Evolutionary conservation across 2,329 filamentous ascomycete genomes (phyloP).

Genomic region (Penicillium occitanis): DNA sequence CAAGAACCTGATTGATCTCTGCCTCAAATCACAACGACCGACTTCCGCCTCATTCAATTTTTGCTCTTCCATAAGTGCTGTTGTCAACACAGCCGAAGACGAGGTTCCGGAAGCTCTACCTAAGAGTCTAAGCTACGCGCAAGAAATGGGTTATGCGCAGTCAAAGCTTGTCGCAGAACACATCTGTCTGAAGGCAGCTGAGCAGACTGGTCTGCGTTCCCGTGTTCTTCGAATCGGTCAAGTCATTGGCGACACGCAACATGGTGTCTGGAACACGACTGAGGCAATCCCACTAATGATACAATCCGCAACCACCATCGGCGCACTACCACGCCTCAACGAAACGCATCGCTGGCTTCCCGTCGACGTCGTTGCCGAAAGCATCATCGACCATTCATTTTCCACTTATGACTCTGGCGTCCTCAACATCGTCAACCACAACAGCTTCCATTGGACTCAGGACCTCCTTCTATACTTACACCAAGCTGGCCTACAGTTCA

Average conservation of each 20-base stretch:
- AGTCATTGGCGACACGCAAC: constrained; percentile 49
- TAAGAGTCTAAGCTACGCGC: constrained; percentile 38
- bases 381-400: constrained; percentile 34
- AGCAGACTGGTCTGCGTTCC: constrained; percentile 32
- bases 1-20: constrained; percentile 44
- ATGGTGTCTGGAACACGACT: constrained; percentile 54
- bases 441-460: constrained; percentile 47
- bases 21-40: constrained; percentile 31
- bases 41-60: constrained; percentile 49
- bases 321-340: constrained; percentile 47
- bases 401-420: constrained; percentile 25
- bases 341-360: constrained; percentile 49
- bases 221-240: constrained; percentile 53
- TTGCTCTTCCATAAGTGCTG: constrained; percentile 53
- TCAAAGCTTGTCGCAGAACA: constrained; percentile 46
- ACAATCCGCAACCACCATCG: constrained; percentile 46
- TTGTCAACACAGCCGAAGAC: constrained; percentile 34
- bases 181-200: constrained; percentile 39
- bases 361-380: constrained; percentile 44
- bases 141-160: constrained; percentile 47
- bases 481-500: constrained; percentile 41
- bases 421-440: constrained; percentile 10
- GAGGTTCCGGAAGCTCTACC: constrained; percentile 40
- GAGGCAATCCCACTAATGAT: constrained; percentile 57
- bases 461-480: constrained; percentile 57